Evolutionary conservation across 768 basidiomycete genomes (phyloP), one percentile per base, ranked within the genome.

Genomic region (Agaricus bisporus): DNA sequence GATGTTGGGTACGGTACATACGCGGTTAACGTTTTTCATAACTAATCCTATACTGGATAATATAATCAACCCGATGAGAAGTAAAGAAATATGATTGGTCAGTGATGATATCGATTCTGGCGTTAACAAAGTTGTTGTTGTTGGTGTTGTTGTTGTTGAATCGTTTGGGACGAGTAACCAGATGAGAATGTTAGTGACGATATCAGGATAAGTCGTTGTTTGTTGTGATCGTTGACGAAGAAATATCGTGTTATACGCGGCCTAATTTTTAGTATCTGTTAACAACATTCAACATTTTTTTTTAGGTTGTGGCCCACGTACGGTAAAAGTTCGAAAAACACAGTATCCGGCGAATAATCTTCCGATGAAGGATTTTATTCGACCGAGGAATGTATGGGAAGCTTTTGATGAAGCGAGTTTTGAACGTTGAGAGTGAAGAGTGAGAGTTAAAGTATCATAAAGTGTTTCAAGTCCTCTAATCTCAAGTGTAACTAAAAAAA

Each of bases 51-150:
- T 77, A 55, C 85, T 88, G 44, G 78, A 83, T 15, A 88, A 60
- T 54, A 93, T 86, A 63, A 93, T 88, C 44, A 81, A 68, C 12
- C 91, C 91, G 26, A 91, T 86, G 12, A 93, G 74, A 1, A 73
- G 69, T 7, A 92, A 72, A 62, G 88, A 88, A 64, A 67, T 66
- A 51, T 79, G 79, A 4, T 80, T 64, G 48, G 80, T 65, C 59
- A 79, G 55, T 49, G 69, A 64, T 37, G 70, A 66, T 48, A 79
- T 61, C 25, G 72, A 66, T 57, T 72, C 70, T 61, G 32, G 69
- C 42, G 41, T 61, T n/a, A 48, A 48, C n/a, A 48, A 39, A 22
- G 48, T 56, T 39, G 36, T 25, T 22, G 54, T n/a, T n/a, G 38
- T 56, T 60, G 18, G 59, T 66, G 43, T 59, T 39, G 36, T 25